Evolutionary conservation across 1,284 basidiomycete genomes (phyloP).

Genomic region (Cystobasidiaceae sp.): DNA sequence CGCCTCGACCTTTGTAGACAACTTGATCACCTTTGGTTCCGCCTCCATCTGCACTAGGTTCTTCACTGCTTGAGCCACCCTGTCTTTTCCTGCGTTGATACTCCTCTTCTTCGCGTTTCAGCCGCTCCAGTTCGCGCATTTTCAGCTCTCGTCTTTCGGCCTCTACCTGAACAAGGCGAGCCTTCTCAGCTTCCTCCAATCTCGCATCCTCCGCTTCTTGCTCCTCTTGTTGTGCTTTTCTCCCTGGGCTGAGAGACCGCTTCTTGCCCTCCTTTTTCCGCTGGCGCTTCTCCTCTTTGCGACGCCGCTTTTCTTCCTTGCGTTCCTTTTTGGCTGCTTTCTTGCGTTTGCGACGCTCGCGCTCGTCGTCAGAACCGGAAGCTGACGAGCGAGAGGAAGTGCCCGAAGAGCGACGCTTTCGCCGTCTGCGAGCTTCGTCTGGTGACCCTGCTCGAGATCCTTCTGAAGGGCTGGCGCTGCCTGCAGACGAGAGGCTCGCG

Average conservation of each 20-base stretch:
- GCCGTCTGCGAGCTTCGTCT: neutral
- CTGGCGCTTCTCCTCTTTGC: neutral
- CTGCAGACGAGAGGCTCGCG: neutral
- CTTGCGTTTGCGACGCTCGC: slow-evolving; percentile 9
- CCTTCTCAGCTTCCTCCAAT: slow-evolving; percentile 9
- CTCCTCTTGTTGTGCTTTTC: neutral
- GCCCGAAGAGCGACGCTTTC: neutral
- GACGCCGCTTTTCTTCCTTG: slow-evolving; percentile 13
- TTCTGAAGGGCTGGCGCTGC: neutral
- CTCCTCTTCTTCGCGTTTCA: slow-evolving; percentile 20
- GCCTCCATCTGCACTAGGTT: neutral
- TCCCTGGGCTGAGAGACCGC: slow-evolving; percentile 7
- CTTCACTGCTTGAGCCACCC: neutral
- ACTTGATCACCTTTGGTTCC: neutral
- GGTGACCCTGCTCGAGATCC: slow-evolving; percentile 11
- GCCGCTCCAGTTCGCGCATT: slow-evolving; percentile 24
- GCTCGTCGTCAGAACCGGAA: slow-evolving; percentile 27
- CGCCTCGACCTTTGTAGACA: slow-evolving; percentile 27
- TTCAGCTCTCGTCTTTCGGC: slow-evolving; percentile 7
- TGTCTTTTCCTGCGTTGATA: slow-evolving; percentile 2
- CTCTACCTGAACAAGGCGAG: slow-evolving; percentile 10
- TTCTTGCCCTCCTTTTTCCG: slow-evolving; percentile 1
- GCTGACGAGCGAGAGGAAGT: slow-evolving; percentile 3
- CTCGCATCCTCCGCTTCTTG: neutral
- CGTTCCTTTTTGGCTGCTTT: slow-evolving; percentile 15